Evolutionary conservation across 2,329 filamentous ascomycete genomes (phyloP).

Genomic region (Sporothrix variecibatus): DNA sequence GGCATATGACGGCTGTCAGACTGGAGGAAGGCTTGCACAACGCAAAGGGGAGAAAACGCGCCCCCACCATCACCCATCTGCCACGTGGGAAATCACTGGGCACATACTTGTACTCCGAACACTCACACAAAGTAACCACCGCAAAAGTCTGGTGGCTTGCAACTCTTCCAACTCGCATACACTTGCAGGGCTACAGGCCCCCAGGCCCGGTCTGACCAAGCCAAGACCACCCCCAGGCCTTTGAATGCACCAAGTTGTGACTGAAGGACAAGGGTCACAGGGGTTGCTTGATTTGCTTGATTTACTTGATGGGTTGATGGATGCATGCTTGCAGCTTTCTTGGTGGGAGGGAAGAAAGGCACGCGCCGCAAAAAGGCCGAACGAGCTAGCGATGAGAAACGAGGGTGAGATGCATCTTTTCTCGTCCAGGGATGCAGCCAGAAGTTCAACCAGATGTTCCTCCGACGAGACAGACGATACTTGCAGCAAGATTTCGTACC

Average conservation of each 20-base stretch:
- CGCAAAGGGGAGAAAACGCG: background rate
- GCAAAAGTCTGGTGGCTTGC: background rate
- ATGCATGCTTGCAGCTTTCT: background rate
- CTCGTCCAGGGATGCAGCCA: background rate
- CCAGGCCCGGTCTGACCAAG: slow-evolving; percentile 14
- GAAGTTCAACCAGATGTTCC: background rate
- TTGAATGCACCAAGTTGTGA: background rate
- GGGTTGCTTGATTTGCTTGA: background rate
- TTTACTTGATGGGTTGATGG: background rate
- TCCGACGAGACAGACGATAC: background rate
- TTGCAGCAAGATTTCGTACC: background rate
- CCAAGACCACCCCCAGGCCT: background rate
- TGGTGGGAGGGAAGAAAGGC: background rate
- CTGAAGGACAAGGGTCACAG: background rate
- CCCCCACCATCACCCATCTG: background rate
- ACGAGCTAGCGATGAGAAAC: background rate
- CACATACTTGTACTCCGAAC: too few species aligned
- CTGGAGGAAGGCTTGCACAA: background rate
- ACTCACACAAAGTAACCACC: background rate
- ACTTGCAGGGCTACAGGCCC: background rate
- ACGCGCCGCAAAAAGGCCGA: slow-evolving; percentile 20
- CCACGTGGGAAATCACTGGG: slow-evolving; percentile 10
- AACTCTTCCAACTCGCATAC: background rate
- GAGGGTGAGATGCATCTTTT: background rate
- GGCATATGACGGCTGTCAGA: background rate